A percentile compares a stretch with the other conserved stretches of the same genome.
phyloP scores from a whole-genome alignment of 352 stramenopile genomes.

The Globisporangium radiosum region DNA sequence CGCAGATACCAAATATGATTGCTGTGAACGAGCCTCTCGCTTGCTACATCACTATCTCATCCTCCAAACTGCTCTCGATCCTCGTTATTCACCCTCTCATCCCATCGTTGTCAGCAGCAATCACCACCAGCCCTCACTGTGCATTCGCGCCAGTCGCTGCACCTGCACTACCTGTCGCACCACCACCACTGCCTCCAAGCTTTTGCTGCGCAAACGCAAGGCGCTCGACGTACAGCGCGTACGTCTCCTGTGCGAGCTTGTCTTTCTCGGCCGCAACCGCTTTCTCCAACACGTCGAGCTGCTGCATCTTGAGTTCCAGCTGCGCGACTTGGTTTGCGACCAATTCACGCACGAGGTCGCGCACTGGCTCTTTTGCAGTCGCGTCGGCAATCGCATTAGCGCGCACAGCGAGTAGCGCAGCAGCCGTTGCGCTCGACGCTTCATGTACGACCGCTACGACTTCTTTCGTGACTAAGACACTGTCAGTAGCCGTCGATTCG shows the following conservation, averaged over 20 bases:
- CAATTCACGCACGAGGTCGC: conserved; percentile 49
- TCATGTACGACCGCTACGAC: conserved; percentile 56
- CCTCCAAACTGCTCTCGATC: too few relatives aligned
- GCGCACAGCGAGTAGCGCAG: conserved; percentile 48
- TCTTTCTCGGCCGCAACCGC: conserved; percentile 49
- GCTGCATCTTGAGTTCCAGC: conserved; percentile 77
- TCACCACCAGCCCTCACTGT: too few relatives aligned
- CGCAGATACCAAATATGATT: too few relatives aligned
- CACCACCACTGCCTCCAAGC: conserved; percentile 26
- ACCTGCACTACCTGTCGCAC: too few relatives aligned
- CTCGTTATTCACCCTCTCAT: too few relatives aligned
- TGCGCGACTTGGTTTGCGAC: conserved; percentile 65
- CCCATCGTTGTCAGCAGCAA: too few relatives aligned
- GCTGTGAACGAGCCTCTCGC: too few relatives aligned
- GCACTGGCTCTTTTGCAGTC: conserved; percentile 32
- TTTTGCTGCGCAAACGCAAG: conserved; percentile 54
- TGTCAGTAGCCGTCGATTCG: not conserved
- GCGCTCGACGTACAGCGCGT: conserved; percentile 70
- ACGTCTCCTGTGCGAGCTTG: conserved; percentile 50
- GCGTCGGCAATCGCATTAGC: conserved; percentile 41
- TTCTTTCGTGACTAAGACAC: conserved; percentile 32
- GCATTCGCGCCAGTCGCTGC: too few relatives aligned
- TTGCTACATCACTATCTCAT: too few relatives aligned
- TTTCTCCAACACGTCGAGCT: conserved; percentile 52
- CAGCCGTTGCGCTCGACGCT: conserved; percentile 48